phyloP scores from a whole-genome alignment of 2,329 filamentous ascomycete species.

The Cercospora janseana region DNA sequence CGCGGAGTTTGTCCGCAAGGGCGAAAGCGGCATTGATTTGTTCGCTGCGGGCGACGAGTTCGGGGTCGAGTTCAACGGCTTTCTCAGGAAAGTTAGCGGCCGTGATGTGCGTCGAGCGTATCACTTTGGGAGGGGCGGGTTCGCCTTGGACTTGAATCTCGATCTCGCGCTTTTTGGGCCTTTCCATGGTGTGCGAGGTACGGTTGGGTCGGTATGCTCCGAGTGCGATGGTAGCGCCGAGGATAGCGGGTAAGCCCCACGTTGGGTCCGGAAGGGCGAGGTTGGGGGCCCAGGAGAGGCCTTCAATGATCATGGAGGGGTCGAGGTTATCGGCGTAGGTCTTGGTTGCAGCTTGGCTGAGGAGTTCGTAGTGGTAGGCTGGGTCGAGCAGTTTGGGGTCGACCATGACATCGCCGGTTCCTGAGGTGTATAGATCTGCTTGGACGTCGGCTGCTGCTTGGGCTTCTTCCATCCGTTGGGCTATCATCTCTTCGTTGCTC shows the following conservation, averaged over 20 bases:
- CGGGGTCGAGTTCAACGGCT: neutral
- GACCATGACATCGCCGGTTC: neutral
- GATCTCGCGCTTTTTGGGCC: neutral
- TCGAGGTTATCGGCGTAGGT: constrained; percentile 41
- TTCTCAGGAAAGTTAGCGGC: neutral
- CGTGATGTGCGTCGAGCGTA: no score
- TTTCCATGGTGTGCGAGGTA: neutral
- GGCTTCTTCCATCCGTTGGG: constrained; percentile 9
- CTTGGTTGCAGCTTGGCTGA: constrained; percentile 6
- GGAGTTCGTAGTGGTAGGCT: neutral
- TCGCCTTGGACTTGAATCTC: neutral
- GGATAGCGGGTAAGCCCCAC: constrained; percentile 18
- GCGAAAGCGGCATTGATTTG: constrained; percentile 13
- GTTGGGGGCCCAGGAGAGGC: constrained; percentile 61
- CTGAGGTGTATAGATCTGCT: constrained; percentile 1
- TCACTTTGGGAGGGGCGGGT: neutral
- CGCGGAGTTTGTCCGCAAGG: constrained; percentile 13
- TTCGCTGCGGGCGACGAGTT: constrained; percentile 1
- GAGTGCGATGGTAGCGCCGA: constrained; percentile 21
- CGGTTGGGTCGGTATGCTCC: neutral
- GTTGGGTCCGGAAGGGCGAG: constrained; percentile 55
- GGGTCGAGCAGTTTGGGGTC: constrained; percentile 4
- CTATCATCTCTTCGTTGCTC: constrained; percentile 4
- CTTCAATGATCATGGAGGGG: constrained; percentile 54
- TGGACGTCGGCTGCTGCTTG: constrained; percentile 6